Base-by-base conservation (phyloP, 176 grass and related monocot species). In the Oryza punctata region DNA sequence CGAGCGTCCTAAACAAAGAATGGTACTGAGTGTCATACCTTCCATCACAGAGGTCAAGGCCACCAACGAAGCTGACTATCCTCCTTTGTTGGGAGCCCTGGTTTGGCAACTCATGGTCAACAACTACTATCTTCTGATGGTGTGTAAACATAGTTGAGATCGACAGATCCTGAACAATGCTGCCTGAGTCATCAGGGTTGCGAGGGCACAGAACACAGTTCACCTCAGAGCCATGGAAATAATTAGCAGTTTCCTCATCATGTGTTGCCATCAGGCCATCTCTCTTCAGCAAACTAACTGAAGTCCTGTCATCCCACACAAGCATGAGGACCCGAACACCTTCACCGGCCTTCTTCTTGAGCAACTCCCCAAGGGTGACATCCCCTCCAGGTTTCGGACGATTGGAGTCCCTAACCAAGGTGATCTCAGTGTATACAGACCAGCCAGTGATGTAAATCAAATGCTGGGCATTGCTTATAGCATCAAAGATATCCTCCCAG, bases 61-160 rank as follows among this genome's bases (percentile, higher is more conserved):
- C 91, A 49, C 87, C 91, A 82, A 93, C 70, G 0, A 93, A 93
- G 81, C 84, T 93, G 50, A 93, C 67, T 26, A 93, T 90, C 72
- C 87, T 84, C 49, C 91, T 86, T n/a, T 87, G 84, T 67, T 84
- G 52, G 63, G 87, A 87, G 23, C 84, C 67, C 43, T 61, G 49
- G 84, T 77, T 87, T 13, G 91, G 91, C 87, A 92, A 63, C 61
- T 86, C 91, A 73, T 84, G 47, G 63, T 92, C 91, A 15, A 89
- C 91, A 24, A 81, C 66, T 13, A 92, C 87, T 12, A 89, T 89
- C 82, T 89, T 92, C 84, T 92, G 87, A 73, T 92, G 91, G 66
- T 92, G 91, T 0, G 91, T 92, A 79, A 92, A 92, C 91, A 92
- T 92, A 73, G 87, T 81, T 67, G 87, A 87, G 65, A 92, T 87